A percentile compares a stretch with the other conserved stretches of the same genome.
Evolutionary conservation across 768 basidiomycete genomes (phyloP).

Genomic region (Tephrocybe rancida): DNA sequence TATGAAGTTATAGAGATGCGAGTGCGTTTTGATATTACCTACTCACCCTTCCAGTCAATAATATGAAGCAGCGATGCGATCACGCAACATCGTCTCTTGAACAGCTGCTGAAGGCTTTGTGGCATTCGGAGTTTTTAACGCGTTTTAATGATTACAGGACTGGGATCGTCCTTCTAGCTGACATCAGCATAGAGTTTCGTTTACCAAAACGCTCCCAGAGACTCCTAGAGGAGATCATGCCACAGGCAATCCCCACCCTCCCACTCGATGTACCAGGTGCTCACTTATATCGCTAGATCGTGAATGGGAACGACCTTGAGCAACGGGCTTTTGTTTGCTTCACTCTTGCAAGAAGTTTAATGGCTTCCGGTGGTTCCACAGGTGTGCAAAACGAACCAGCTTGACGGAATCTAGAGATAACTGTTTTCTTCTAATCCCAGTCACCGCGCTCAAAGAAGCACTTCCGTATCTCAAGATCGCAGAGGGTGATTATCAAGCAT

Average conservation of each 20-base stretch:
- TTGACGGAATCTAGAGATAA: no score
- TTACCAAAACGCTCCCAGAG: constrained; percentile 66
- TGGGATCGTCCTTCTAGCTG: constrained; percentile 73
- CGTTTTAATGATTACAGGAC: constrained; percentile 69
- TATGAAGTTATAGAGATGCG: constrained; percentile 49
- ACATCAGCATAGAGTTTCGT: constrained; percentile 76
- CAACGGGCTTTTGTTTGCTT: constrained; percentile 76
- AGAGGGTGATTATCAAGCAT: constrained; percentile 61
- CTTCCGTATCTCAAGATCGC: constrained; percentile 62
- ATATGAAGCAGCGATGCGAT: constrained; percentile 52
- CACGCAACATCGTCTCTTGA: constrained; percentile 67
- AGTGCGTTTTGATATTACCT: constrained; percentile 31
- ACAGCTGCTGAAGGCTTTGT: constrained; percentile 68
- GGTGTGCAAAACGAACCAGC: constrained; percentile 34
- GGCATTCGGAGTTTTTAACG: constrained; percentile 81
- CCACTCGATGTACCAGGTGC: background rate
- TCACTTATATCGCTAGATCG: constrained; percentile 45
- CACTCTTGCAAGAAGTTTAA: constrained; percentile 73
- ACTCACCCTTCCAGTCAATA: constrained; percentile 1
- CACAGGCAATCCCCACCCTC: constrained; percentile 53
- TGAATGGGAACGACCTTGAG: constrained; percentile 73
- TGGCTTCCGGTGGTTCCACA: constrained; percentile 53
- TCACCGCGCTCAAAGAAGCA: constrained; percentile 52
- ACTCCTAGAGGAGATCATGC: constrained; percentile 79
- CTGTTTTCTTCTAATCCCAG: constrained; percentile 22